phyloP scores from a whole-genome alignment of 2,329 filamentous ascomycete species.

The Cercospora sp. region DNA sequence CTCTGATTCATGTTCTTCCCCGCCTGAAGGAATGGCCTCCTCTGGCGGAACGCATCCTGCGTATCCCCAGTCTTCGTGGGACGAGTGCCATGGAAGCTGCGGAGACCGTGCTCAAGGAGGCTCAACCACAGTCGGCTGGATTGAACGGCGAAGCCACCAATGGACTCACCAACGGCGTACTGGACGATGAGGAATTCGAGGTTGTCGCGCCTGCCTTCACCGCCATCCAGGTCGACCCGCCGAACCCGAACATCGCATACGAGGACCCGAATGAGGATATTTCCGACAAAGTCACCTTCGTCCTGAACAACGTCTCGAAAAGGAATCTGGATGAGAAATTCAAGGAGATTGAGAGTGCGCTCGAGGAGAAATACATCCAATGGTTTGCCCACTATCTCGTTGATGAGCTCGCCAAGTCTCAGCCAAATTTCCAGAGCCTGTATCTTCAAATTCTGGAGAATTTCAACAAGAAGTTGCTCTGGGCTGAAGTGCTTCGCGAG shows the following conservation, averaged over 20 bases:
- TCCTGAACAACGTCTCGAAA: slow-evolving; percentile 93
- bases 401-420: slow-evolving; percentile 93
- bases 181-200: slow-evolving; percentile 65
- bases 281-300: slow-evolving; percentile 92
- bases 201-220: slow-evolving; percentile 70
- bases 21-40: slow-evolving; percentile 93
- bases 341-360: slow-evolving; percentile 72
- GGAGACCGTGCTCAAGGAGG: slow-evolving; percentile 35
- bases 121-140: slow-evolving; percentile 32
- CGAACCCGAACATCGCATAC: slow-evolving; percentile 63
- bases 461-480: slow-evolving; percentile 75
- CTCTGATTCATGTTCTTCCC: slow-evolving; percentile 81
- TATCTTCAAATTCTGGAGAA: slow-evolving; percentile 87
- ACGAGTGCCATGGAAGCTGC: slow-evolving; percentile 59
- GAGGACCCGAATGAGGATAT: slow-evolving; percentile 82
- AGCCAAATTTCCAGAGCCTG: slow-evolving; percentile 92
- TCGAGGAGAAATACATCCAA: slow-evolving; percentile 81
- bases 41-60: slow-evolving; percentile 81
- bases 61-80: slow-evolving; percentile 77
- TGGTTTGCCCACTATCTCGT: slow-evolving; percentile 97
- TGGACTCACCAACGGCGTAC: slow-evolving; percentile 70
- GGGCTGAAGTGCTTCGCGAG: slow-evolving; percentile 87
- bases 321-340: slow-evolving; percentile 84
- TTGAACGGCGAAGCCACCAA: slow-evolving; percentile 37
- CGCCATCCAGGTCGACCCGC: slow-evolving; percentile 74